These are phyloP conservation scores for Hondaea fermentalgiana DNA, from an alignment of 108 stramenopile species.

Conservation along the genomic window DNA sequence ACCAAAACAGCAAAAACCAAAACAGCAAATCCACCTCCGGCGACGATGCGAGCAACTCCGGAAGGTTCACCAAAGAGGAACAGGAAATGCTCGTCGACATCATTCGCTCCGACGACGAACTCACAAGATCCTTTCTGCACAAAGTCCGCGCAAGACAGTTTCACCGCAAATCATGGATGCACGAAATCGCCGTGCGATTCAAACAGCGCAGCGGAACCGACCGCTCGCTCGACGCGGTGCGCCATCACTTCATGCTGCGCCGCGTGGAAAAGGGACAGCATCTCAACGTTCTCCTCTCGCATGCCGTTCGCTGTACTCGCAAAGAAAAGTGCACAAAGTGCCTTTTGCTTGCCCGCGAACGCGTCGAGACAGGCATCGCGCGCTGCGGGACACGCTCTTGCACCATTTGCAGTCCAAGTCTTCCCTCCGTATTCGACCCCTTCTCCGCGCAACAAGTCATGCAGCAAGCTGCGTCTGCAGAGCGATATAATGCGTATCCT, in stretches of 20 bases:
- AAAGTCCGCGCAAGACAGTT: not conserved
- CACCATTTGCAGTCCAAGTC: not conserved
- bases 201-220: not conserved
- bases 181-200: conserved; percentile 14
- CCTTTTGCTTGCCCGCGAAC: not conserved
- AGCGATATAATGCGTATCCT: not conserved
- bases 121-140: not conserved
- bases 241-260: conserved; percentile 17
- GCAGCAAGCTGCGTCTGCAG: not conserved
- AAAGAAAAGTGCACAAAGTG: not conserved
- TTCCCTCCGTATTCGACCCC: not conserved
- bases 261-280: not conserved
- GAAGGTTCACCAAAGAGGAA: not conserved
- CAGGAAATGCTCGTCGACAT: conserved; percentile 4
- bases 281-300: not conserved
- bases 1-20: too few relatives aligned
- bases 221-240: conserved; percentile 5
- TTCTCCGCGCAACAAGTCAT: not conserved
- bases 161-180: not conserved
- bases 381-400: not conserved
- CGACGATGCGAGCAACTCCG: not conserved
- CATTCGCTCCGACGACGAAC: not conserved
- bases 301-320: not conserved
- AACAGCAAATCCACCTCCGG: too few relatives aligned
- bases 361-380: not conserved